Conservation (phyloP, 176 grass and related monocot species). For the Triticum monococcum region DNA sequence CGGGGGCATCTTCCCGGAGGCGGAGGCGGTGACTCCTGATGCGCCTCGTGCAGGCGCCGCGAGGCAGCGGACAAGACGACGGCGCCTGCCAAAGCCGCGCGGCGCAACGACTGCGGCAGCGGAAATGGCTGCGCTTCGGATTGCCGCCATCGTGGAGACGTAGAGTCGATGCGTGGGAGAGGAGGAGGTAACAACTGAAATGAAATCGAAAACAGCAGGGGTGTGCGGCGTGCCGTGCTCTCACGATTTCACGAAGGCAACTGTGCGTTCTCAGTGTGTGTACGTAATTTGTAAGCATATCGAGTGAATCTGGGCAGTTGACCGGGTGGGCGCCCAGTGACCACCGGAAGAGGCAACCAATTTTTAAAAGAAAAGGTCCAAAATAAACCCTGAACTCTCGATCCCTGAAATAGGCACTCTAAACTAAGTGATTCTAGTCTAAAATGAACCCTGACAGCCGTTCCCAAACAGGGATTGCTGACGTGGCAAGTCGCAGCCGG, state of each 20-base stretch:
- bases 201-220: background rate
- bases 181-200: background rate
- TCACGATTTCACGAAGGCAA: background rate
- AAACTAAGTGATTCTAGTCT: too few relatives aligned
- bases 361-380: too few relatives aligned
- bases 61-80: background rate
- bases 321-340: background rate
- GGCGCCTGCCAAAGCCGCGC: background rate
- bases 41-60: background rate
- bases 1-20: background rate
- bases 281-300: background rate
- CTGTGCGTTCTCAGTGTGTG: background rate
- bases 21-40: background rate
- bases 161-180: background rate
- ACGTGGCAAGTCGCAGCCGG: too few relatives aligned
- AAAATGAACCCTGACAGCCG: too few relatives aligned
- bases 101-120: background rate
- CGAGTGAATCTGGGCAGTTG: background rate
- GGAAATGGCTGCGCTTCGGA: background rate
- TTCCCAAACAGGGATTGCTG: too few relatives aligned
- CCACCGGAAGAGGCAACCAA: too few relatives aligned
- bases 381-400: too few relatives aligned
- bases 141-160: conserved; percentile 28
- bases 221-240: background rate
- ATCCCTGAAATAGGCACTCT: too few relatives aligned